phyloP scores from a whole-genome alignment of 306 rosid species.

The Prunus fruticosa region DNA sequence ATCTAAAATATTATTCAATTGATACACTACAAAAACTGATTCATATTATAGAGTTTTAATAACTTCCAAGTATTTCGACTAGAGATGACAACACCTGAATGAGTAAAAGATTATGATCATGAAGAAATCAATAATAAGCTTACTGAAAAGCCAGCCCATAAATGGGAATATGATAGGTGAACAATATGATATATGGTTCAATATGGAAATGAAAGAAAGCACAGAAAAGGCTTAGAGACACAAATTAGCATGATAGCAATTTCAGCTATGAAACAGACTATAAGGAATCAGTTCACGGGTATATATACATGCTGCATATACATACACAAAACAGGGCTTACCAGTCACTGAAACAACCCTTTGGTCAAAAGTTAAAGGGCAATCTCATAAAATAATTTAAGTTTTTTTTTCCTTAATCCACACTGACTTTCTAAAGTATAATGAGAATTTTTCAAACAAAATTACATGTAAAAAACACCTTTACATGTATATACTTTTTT shows the following conservation, averaged over 20 bases:
- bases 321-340: neutral
- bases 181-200: neutral
- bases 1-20: too few species aligned
- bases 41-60: too few species aligned
- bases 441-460: neutral
- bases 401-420: neutral
- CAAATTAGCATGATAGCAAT: neutral
- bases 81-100: too few species aligned
- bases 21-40: too few species aligned
- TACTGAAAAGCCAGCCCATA: neutral
- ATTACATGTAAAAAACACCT: neutral
- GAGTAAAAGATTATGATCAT: too few species aligned
- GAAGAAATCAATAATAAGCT: too few species aligned
- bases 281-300: neutral
- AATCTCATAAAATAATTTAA: too few species aligned
- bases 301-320: neutral
- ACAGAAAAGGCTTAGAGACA: too few species aligned
- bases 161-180: neutral
- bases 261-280: neutral
- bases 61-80: too few species aligned
- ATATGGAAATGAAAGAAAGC: too few species aligned
- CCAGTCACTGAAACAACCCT: neutral
- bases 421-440: neutral
- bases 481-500: neutral
- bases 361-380: neutral